Evolutionary conservation across 2,329 filamentous ascomycete species (phyloP).

Genomic region (Fusarium begoniae): DNA sequence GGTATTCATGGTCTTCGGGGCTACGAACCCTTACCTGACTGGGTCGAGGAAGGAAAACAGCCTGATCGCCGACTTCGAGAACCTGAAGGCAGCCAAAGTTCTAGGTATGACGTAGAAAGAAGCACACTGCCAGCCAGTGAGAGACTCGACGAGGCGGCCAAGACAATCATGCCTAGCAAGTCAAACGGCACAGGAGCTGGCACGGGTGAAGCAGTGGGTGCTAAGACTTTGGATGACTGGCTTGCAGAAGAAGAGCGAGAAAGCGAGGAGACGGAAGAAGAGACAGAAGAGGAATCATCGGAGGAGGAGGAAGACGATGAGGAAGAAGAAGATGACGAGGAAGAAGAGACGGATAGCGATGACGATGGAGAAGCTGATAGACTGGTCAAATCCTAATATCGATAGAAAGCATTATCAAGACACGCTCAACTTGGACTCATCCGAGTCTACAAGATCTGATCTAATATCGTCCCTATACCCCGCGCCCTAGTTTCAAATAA

Average conservation of each 20-base stretch:
- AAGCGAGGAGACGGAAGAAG: constrained; percentile 64
- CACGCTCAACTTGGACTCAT: constrained; percentile 8
- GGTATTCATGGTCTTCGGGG: constrained; percentile 79
- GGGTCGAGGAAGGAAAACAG: constrained; percentile 83
- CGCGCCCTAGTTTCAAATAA: not conserved
- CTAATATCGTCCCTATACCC: not conserved
- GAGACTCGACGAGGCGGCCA: constrained; percentile 67
- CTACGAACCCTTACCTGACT: constrained; percentile 82
- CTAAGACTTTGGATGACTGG: constrained; percentile 94
- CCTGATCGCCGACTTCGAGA: constrained; percentile 80
- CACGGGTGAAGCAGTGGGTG: constrained; percentile 61
- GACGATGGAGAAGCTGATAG: constrained; percentile 57
- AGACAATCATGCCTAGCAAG: constrained; percentile 51
- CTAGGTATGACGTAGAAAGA: constrained; percentile 47
- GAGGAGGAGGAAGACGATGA: constrained; percentile 62
- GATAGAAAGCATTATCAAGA: constrained; percentile 29
- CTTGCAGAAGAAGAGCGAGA: constrained; percentile 75
- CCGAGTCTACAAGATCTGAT: constrained; percentile 17
- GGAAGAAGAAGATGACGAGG: constrained; percentile 59
- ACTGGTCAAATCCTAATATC: constrained; percentile 51
- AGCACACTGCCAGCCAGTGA: constrained; percentile 66
- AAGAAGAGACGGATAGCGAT: constrained; percentile 59
- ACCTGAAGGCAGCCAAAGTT: constrained; percentile 52
- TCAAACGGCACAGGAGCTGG: constrained; percentile 64
- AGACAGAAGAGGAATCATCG: constrained; percentile 58